Conservation (phyloP, 257 asterid genomes). For the Paulownia fortunei region DNA sequence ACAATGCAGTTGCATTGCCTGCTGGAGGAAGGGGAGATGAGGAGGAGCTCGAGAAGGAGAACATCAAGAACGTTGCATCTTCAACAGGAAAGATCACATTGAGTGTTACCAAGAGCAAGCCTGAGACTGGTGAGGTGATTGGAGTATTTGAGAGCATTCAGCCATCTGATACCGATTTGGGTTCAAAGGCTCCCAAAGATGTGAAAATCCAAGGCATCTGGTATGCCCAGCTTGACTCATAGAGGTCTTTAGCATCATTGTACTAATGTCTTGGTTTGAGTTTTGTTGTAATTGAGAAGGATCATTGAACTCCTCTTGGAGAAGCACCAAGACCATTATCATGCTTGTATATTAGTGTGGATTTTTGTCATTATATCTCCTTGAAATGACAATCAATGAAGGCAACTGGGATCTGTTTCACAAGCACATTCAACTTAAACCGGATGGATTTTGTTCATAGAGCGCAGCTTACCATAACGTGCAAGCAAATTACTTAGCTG, state of each 20-base stretch:
- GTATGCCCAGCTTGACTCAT: constrained; percentile 91
- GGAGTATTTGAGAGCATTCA: constrained; percentile 97
- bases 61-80: constrained; percentile 72
- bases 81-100: constrained; percentile 78
- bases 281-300: constrained; percentile 40
- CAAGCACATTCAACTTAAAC: no score
- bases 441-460: no score
- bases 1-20: constrained; percentile 95
- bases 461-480: no score
- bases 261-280: constrained; percentile 30
- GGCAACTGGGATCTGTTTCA: no score
- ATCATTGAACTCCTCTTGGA: constrained; percentile 38
- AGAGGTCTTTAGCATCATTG: constrained; percentile 37
- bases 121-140: constrained; percentile 93
- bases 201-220: constrained; percentile 96
- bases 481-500: no score
- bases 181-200: constrained; percentile 91
- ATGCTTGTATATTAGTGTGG: constrained; percentile 48
- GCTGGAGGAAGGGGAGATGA: constrained; percentile 99
- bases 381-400: not conserved
- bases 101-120: constrained; percentile 83
- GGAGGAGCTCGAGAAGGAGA: constrained; percentile 95
- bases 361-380: not conserved
- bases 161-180: constrained; percentile 98
- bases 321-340: constrained; percentile 30